Evolutionary conservation across 805 yeast species (phyloP).

Genomic region (Blastobotrys chiropterorum): DNA sequence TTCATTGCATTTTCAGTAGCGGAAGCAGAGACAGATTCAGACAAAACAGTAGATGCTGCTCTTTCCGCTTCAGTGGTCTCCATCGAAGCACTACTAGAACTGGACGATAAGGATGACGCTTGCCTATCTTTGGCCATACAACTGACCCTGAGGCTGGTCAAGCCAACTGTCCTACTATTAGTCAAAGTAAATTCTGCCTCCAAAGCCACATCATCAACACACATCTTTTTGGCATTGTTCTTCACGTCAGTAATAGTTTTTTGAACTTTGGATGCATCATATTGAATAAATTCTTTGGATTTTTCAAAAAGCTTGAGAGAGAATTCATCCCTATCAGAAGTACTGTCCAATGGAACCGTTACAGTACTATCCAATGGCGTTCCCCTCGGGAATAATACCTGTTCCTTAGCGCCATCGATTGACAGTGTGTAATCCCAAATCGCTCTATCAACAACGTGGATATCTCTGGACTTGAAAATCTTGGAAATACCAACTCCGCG

Average conservation of each 20-base stretch:
- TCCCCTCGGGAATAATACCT: constrained; percentile 44
- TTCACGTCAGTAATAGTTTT: constrained; percentile 24
- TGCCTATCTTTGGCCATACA: constrained; percentile 13
- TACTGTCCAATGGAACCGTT: constrained; percentile 31
- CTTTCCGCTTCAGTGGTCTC: constrained; percentile 11
- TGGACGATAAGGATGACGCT: constrained; percentile 4
- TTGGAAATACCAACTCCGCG: constrained; percentile 73
- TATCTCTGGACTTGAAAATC: constrained; percentile 56
- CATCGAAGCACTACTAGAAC: constrained; percentile 3
- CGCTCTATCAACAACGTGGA: constrained; percentile 53
- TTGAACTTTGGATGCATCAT: constrained; percentile 23
- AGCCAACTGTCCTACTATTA: constrained; percentile 17
- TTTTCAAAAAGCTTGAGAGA: constrained; percentile 36
- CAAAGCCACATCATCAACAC: constrained; percentile 12
- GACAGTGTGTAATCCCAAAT: constrained; percentile 42
- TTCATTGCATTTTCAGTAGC: constrained; percentile 15
- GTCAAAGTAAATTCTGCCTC: constrained; percentile 15
- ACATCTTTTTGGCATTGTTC: constrained; percentile 17
- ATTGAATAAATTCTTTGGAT: constrained; percentile 30
- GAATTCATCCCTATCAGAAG: constrained; percentile 24
- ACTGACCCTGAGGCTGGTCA: constrained; percentile 11
- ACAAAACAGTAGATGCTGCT: constrained; percentile 2
- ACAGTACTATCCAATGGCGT: constrained; percentile 33
- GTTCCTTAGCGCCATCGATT: constrained; percentile 26
- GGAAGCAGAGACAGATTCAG: constrained; percentile 4